phyloP scores from a whole-genome alignment of 495 filamentous ascomycete genomes.

The Extremus antarcticus region DNA sequence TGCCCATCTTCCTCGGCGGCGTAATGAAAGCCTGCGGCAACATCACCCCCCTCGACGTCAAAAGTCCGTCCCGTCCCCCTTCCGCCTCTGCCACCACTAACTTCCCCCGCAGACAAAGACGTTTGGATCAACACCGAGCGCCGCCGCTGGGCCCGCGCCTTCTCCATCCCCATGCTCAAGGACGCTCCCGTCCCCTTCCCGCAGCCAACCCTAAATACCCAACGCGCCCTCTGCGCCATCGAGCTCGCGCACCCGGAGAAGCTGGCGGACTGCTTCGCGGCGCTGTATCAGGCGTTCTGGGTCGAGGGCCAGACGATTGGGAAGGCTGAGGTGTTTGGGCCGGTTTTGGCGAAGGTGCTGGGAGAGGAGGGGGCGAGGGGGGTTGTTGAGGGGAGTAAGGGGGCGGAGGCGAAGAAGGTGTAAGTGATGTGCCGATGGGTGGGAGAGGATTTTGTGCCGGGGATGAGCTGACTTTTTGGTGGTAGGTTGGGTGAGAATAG shows the following conservation, averaged over 20 bases:
- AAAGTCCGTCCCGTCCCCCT: conserved; percentile 37
- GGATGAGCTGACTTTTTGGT: too few relatives aligned
- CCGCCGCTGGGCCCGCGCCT: conserved; percentile 47
- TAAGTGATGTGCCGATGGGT: too few relatives aligned
- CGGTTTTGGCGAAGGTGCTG: conserved; percentile 39
- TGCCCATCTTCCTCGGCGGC: conserved; percentile 61
- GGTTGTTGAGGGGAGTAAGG: conserved; percentile 32
- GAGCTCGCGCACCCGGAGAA: conserved; percentile 29
- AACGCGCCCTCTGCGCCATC: conserved; percentile 27
- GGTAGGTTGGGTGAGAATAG: conserved; percentile 46
- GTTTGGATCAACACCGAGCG: conserved; percentile 52
- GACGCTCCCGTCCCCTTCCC: conserved; percentile 49
- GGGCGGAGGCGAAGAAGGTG: conserved; percentile 43
- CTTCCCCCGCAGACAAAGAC: conserved; percentile 47
- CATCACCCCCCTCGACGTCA: conserved; percentile 52
- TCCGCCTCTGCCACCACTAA: background rate
- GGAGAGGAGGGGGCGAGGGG: conserved; percentile 38
- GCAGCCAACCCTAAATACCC: conserved; percentile 15
- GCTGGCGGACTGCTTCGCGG: conserved; percentile 37
- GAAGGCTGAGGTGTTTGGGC: conserved; percentile 38
- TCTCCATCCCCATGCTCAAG: conserved; percentile 47
- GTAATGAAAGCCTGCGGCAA: conserved; percentile 58
- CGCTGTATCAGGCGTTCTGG: conserved; percentile 50
- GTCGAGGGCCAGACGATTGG: conserved; percentile 39
- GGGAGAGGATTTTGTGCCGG: too few relatives aligned